Evolutionary conservation across 208 protist species (phyloP).

Genomic region (Strigomonas galati): DNA sequence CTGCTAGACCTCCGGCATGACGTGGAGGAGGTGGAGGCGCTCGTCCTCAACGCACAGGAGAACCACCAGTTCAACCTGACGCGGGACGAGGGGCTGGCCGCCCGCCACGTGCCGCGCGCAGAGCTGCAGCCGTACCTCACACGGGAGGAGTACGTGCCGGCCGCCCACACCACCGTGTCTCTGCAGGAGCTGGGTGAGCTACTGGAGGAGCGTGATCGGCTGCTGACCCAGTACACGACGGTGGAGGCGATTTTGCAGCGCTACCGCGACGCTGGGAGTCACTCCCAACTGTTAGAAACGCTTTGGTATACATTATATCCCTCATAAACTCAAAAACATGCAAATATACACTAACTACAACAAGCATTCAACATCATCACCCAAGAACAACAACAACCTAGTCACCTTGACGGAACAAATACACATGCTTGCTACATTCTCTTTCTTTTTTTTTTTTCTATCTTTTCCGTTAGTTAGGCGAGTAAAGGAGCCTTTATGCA

Average conservation of each 20-base stretch:
- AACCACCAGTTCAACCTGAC: slow-evolving; percentile 43
- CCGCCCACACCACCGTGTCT: slow-evolving; percentile 29
- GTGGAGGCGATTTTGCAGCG: slow-evolving; percentile 24
- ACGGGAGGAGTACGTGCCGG: slow-evolving; percentile 4
- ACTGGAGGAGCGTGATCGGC: slow-evolving; percentile 60
- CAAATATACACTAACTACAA: no score
- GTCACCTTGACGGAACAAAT: no score
- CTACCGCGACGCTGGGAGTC: slow-evolving; percentile 8
- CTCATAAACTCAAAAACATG: not conserved
- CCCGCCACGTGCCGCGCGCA: not conserved
- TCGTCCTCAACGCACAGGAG: slow-evolving; percentile 36
- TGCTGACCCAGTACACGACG: slow-evolving; percentile 39
- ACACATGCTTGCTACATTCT: no score
- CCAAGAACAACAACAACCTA: no score
- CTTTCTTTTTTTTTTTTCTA: no score
- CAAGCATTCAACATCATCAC: no score
- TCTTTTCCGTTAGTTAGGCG: no score
- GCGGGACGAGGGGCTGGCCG: not conserved
- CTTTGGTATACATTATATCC: slow-evolving; percentile 5
- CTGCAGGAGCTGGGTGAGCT: slow-evolving; percentile 54
- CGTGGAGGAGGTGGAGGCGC: slow-evolving; percentile 46
- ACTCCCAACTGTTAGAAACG: not conserved
- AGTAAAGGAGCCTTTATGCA: no score
- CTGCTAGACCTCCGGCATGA: slow-evolving; percentile 34
- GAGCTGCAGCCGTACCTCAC: not conserved